Base-by-base conservation (phyloP, 2,329 filamentous ascomycete species). In the Clonostachys byssicola region DNA sequence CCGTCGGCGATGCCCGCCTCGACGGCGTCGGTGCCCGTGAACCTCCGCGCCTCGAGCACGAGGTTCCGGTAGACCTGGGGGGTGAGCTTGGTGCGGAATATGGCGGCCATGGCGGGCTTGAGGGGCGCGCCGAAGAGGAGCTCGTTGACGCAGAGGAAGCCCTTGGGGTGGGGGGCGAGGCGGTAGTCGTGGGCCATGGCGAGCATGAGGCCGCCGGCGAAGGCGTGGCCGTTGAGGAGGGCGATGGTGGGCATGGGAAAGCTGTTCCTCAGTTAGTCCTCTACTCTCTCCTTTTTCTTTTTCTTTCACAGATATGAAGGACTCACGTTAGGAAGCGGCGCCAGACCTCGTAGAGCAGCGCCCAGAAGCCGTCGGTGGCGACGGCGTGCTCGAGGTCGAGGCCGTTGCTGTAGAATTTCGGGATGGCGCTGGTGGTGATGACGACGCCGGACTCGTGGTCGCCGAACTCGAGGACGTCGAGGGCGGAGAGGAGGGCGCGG, bases 151-250 rank as follows among this genome's bases (percentile, higher is more conserved):
- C 89, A 92, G 38, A 88, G 64, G 66, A 82, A 92, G n/a, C 89
- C 89, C 17, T 78, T 74, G 2, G 74, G 60, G 1, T 85, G 78
- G 59, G 86, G 86, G 71, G 89, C 87, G 54, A 94, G 75, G 30
- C 89, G 81, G 70, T 94, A 94, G 68, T 92, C 88, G 66, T 92
- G 88, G 67, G 87, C 82, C 79, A 90, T 88, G 49, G 87, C 81
- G 10, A 87, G 72, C 84, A 94, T 92, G 51, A 92, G 72, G n/a
- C 87, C 89, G 42, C 81, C 89, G 6, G 89, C 89, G 63, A 91
- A 94, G 47, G 85, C 82, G 64, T 95, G 89, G 18, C 89, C 89
- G 56, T 89, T 90, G 47, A 92, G 60, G 9, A 91, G 72, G n/a
- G 88, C 85, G 44, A 94, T 67, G 4, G 88, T 94, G 20, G 89